Evolutionary conservation across 2,329 filamentous ascomycete species (phyloP).

Genomic region (Myriosclerotinia duriaeana): DNA sequence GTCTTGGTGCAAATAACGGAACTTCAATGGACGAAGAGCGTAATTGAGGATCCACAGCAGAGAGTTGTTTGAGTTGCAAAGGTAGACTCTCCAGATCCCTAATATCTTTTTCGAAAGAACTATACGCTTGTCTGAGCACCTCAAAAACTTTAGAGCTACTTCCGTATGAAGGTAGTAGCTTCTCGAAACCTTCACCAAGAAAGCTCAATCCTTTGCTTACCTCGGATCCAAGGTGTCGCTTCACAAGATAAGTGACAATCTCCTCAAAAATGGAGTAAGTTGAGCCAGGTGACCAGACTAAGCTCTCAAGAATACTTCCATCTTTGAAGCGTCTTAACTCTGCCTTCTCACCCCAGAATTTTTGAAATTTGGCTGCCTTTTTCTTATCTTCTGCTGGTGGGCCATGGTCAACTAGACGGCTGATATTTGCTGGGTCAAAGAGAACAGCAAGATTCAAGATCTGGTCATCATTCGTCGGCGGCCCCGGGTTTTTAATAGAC

Average conservation of each 20-base stretch:
- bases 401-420: slow-evolving; percentile 81
- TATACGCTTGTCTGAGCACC: slow-evolving; percentile 67
- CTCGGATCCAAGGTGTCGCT: slow-evolving; percentile 64
- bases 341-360: slow-evolving; percentile 93
- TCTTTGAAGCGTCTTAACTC: slow-evolving; percentile 94
- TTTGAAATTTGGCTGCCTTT: slow-evolving; percentile 76
- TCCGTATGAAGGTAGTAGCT: slow-evolving; percentile 43
- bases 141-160: slow-evolving; percentile 59
- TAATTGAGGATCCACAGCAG: slow-evolving; percentile 68
- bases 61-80: slow-evolving; percentile 79
- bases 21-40: slow-evolving; percentile 67
- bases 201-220: slow-evolving; percentile 46
- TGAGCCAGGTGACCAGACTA: slow-evolving; percentile 74
- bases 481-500: slow-evolving; percentile 47
- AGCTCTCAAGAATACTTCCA: slow-evolving; percentile 86
- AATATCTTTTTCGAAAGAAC: slow-evolving; percentile 72
- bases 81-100: slow-evolving; percentile 79
- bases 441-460: slow-evolving; percentile 64
- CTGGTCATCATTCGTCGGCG: slow-evolving; percentile 39
- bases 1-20: slow-evolving; percentile 48
- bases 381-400: slow-evolving; percentile 83
- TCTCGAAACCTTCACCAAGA: slow-evolving; percentile 47
- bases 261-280: slow-evolving; percentile 70
- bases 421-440: slow-evolving; percentile 70
- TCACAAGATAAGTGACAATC: slow-evolving; percentile 71